Evolutionary conservation across 495 filamentous ascomycete genomes (phyloP).

Genomic region (Thermochaetoides thermophila): DNA sequence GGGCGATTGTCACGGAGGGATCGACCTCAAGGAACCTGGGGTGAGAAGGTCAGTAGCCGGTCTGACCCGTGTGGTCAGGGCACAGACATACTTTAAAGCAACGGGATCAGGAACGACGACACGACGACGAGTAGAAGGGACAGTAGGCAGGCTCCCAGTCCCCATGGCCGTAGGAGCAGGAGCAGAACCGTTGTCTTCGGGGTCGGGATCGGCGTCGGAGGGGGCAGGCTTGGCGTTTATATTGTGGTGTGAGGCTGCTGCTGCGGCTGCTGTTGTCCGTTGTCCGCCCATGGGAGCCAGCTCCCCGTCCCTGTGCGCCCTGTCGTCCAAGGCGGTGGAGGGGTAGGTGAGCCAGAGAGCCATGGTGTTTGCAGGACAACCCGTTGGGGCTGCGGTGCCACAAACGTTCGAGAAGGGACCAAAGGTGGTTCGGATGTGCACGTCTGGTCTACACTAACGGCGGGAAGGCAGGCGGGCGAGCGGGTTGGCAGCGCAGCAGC

Average conservation of each 20-base stretch:
- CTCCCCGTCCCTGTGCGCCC: constrained; percentile 21
- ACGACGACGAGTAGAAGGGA: constrained; percentile 22
- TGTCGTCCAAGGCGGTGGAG: constrained; percentile 12
- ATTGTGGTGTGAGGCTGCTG: constrained; percentile 9
- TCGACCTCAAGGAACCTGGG: constrained; percentile 78
- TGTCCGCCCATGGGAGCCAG: no score
- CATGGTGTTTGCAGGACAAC: no score
- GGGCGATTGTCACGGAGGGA: constrained; percentile 55
- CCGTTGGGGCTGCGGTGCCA: no score
- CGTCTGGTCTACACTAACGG: no score
- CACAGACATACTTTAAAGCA: constrained; percentile 38
- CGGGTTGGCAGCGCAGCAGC: no score
- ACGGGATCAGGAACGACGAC: constrained; percentile 62
- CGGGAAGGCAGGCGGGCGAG: no score
- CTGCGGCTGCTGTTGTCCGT: no score
- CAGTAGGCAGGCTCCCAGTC: constrained; percentile 3
- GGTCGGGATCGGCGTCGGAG: constrained; percentile 6
- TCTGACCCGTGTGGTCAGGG: no score
- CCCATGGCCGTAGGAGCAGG: constrained; percentile 1
- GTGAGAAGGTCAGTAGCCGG: neutral
- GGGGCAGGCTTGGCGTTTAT: constrained; percentile 5
- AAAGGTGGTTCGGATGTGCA: no score
- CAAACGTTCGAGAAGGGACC: no score
- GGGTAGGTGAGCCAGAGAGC: constrained; percentile 15
- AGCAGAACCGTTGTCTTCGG: constrained; percentile 8